Conservation (phyloP, 306 rosid species). For the Cyamopsis tetragonoloba region DNA sequence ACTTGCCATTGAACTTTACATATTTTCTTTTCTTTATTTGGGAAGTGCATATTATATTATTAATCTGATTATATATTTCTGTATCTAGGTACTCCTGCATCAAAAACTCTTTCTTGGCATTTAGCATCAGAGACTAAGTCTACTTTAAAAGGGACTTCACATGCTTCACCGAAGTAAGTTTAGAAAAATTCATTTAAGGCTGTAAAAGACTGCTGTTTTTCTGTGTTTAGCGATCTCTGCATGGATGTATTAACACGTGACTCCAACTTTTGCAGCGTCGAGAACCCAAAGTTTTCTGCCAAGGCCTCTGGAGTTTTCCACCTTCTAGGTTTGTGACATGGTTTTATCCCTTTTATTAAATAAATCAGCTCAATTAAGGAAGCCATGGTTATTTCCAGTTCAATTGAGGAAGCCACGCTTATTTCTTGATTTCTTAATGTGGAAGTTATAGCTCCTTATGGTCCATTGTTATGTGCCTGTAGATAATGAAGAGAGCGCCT, state of each 20-base stretch:
- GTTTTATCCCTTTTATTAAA: neutral
- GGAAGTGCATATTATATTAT: neutral
- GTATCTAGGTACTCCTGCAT: slow-evolving; percentile 52
- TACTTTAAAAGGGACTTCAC: slow-evolving; percentile 63
- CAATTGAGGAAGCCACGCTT: neutral
- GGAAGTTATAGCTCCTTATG: slow-evolving; percentile 18
- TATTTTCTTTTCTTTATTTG: neutral
- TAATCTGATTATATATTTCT: slow-evolving; percentile 5
- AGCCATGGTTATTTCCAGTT: slow-evolving; percentile 19
- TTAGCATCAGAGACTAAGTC: slow-evolving; percentile 94
- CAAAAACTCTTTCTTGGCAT: slow-evolving; percentile 97
- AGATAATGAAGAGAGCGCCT: slow-evolving; percentile 58
- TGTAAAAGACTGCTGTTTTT: neutral
- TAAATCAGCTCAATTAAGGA: slow-evolving; percentile 16
- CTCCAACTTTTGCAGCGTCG: slow-evolving; percentile 42
- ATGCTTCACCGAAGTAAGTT: slow-evolving; percentile 56
- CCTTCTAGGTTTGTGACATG: slow-evolving; percentile 65
- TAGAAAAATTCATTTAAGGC: neutral
- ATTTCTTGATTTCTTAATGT: slow-evolving; percentile 15
- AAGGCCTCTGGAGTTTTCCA: slow-evolving; percentile 68
- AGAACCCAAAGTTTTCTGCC: slow-evolving; percentile 47
- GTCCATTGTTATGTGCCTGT: slow-evolving; percentile 24
- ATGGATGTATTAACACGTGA: neutral
- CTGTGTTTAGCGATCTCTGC: slow-evolving; percentile 6
- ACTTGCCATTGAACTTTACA: slow-evolving; percentile 14